Conservation (phyloP, 495 filamentous ascomycete genomes). For the Recurvomyces mirabilis region DNA sequence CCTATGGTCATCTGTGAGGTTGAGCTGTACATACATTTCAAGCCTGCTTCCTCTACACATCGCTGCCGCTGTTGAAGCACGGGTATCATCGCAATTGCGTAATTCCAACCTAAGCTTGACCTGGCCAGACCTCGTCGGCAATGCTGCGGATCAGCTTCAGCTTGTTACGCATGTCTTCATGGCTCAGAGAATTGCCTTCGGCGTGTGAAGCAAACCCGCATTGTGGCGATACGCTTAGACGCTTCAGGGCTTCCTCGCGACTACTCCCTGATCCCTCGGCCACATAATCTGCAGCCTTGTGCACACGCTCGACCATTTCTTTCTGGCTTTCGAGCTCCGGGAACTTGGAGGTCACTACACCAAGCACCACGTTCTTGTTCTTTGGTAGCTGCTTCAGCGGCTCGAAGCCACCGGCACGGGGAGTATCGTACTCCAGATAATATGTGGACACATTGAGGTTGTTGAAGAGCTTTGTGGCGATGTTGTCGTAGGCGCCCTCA, state of each 20-base stretch:
- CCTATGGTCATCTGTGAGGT: no score
- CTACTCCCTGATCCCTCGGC: constrained; percentile 47
- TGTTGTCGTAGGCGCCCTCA: constrained; percentile 69
- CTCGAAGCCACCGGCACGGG: constrained; percentile 65
- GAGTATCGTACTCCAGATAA: constrained; percentile 76
- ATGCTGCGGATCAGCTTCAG: constrained; percentile 37
- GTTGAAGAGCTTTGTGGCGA: constrained; percentile 69
- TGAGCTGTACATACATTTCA: background rate
- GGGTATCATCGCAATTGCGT: background rate
- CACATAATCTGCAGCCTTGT: constrained; percentile 58
- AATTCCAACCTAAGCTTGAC: constrained; percentile 22
- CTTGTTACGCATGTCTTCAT: constrained; percentile 27
- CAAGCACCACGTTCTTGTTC: constrained; percentile 65
- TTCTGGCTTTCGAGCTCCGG: constrained; percentile 62
- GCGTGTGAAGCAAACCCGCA: constrained; percentile 64
- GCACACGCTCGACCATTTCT: constrained; percentile 56
- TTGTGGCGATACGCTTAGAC: constrained; percentile 62
- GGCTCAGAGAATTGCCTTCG: constrained; percentile 46
- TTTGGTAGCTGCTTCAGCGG: constrained; percentile 60
- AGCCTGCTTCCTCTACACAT: background rate
- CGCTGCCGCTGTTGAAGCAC: constrained; percentile 6
- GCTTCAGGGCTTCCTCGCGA: constrained; percentile 43
- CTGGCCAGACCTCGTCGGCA: constrained; percentile 42
- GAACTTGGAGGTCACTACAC: constrained; percentile 64
- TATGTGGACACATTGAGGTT: constrained; percentile 66